Evolutionary conservation across 257 asterid species (phyloP).

Genomic region (Cordia subcordata): DNA sequence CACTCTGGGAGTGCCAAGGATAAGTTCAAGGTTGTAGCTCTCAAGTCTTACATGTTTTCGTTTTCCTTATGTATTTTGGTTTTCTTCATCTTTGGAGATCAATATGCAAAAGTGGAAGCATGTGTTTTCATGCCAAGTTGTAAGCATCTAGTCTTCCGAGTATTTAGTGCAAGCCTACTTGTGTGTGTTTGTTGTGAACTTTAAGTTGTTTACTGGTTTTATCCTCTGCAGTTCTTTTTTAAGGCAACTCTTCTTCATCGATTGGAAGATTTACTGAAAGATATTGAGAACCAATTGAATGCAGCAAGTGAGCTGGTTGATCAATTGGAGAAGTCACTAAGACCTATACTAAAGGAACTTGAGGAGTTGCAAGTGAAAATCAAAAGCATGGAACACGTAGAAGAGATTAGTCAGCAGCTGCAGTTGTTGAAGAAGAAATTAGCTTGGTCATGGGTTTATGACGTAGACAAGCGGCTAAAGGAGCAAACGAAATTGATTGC

Average conservation of each 20-base stretch:
- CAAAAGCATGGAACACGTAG: conserved; percentile 74
- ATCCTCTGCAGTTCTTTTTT: conserved; percentile 69
- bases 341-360: conserved; percentile 68
- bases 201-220: conserved; percentile 19
- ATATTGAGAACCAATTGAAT: conserved; percentile 50
- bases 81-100: not conserved
- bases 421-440: conserved; percentile 64
- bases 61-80: not conserved
- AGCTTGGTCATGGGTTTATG: conserved; percentile 95
- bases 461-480: conserved; percentile 54
- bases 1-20: conserved; percentile 87
- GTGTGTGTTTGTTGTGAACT: not conserved
- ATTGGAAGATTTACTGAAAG: conserved; percentile 68
- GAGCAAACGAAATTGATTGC: conserved; percentile 44
- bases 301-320: conserved; percentile 59
- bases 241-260: conserved; percentile 97
- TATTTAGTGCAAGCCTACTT: conserved; percentile 7
- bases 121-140: not conserved
- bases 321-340: conserved; percentile 68
- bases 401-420: conserved; percentile 66
- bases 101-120: not conserved
- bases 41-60: not conserved
- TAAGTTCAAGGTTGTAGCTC: conserved; percentile 66
- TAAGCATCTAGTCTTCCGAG: not conserved
- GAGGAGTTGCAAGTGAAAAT: conserved; percentile 80